A percentile compares a stretch with the other conserved stretches of the same genome.
phyloP scores from a whole-genome alignment of 78 protist genomes.

The Ministeria vibrans region DNA sequence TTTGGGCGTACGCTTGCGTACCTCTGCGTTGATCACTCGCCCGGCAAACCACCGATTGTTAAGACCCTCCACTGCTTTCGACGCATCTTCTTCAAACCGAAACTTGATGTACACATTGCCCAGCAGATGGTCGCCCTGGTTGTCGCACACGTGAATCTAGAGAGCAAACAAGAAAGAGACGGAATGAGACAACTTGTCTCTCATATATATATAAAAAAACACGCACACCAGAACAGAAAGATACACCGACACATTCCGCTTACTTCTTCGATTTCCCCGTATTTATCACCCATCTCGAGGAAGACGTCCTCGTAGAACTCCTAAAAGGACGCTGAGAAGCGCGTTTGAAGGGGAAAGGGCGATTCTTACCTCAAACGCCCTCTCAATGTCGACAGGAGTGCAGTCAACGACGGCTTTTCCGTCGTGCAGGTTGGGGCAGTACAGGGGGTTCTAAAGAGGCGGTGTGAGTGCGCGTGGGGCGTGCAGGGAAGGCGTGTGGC shows the following conservation, averaged over 20 bases:
- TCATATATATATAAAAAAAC: too few species aligned
- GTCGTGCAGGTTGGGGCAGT: conserved; percentile 12
- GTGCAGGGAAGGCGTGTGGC: too few species aligned
- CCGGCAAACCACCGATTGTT: conserved; percentile 75
- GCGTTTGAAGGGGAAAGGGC: too few species aligned
- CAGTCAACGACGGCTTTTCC: background rate
- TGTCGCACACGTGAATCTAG: conserved; percentile 81
- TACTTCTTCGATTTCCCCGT: conserved; percentile 76
- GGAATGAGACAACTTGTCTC: too few species aligned
- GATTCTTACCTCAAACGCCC: too few species aligned
- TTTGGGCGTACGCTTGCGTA: too few species aligned
- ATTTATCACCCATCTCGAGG: conserved; percentile 72
- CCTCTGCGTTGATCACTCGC: conserved; percentile 15
- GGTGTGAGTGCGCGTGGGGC: too few species aligned
- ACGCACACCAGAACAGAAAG: too few species aligned
- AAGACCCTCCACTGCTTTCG: conserved; percentile 62
- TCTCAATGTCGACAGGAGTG: too few species aligned
- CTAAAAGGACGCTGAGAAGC: conserved; percentile 31
- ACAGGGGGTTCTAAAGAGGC: too few species aligned
- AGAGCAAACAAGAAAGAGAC: too few species aligned
- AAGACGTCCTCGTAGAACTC: conserved; percentile 85
- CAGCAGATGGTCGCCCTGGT: conserved; percentile 90
- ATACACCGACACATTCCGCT: too few species aligned
- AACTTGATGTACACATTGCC: conserved; percentile 96
- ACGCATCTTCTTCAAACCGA: conserved; percentile 83